Evolutionary conservation across 768 basidiomycete species (phyloP), one percentile per base, ranked within the genome.

Genomic region (Podaxis sp.): DNA sequence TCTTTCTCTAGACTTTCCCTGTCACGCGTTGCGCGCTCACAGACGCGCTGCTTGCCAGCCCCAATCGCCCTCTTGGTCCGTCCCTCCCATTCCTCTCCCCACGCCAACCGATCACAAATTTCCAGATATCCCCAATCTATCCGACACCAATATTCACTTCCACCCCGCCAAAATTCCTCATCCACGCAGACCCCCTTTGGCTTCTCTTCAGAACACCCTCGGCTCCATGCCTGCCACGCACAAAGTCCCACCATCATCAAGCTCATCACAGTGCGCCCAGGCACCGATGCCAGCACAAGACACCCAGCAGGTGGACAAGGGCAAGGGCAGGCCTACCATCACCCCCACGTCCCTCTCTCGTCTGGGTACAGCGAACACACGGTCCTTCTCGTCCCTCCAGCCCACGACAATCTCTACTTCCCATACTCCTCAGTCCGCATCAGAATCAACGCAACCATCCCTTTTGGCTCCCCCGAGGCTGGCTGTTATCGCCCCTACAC

Each of bases 401-500:
- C 70, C 54, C 67, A 66, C 42, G 64, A 67, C 72, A n/a, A 67
- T 69, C 48, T 68, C 73, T 7, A 61, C 60, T 32, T 61, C 68
- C 27, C 36, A 23, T 25, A 65, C 63, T 14, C 48, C 63, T 55
- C 25, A n/a, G n/a, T 37, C 36, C 37, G 65, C 65, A 48, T 62
- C 68, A 52, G 66, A 60, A 54, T 69, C 68, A 63, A 70, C 68
- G 21, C 66, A 71, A 5, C 64, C 74, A 21, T 73, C 74, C 25
- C 65, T 74, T 47, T 70, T 76, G 25, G 71, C 66, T n/a, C 74
- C 77, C 1, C 79, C 78, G 27, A 66, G 68, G 4, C 63, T 79
- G 23, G 75, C 76, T 7, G 67, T 78, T 35, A 79, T 74, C 46
- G 69, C 73, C 10, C 71, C 79, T n/a, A 77, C 77, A 2, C 77